These are phyloP conservation scores for Diaporthe australafricana DNA, from an alignment of 2,329 filamentous ascomycete species.

Conservation along the genomic window DNA sequence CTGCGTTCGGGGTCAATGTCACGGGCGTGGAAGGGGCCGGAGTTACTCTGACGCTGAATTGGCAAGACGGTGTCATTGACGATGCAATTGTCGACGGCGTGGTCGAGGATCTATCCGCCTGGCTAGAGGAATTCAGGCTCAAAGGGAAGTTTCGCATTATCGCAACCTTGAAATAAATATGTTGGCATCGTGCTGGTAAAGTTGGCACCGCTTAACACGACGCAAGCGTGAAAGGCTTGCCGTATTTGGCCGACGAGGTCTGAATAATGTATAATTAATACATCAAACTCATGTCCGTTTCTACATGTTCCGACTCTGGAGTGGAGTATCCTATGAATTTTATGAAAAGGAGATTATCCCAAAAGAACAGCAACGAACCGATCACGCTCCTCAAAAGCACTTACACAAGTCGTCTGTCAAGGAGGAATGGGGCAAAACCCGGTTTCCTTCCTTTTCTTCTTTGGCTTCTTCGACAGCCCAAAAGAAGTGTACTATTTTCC, in stretches of 20 bases:
- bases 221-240: no score
- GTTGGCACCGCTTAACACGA: not conserved
- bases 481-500: no score
- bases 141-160: conserved; percentile 41
- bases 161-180: not conserved
- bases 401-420: no score
- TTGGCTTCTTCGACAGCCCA: no score
- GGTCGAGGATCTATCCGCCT: conserved; percentile 50
- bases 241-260: not conserved
- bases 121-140: conserved; percentile 43
- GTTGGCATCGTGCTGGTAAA: not conserved
- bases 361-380: no score
- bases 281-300: no score
- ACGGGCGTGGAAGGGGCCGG: conserved; percentile 56
- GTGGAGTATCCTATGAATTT: no score
- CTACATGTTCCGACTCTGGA: no score
- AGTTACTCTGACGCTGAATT: conserved; percentile 58
- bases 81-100: conserved; percentile 51
- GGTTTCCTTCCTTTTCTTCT: no score
- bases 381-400: no score
- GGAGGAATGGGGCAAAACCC: no score
- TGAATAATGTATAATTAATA: not conserved
- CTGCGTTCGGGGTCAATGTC: conserved; percentile 58
- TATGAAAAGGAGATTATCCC: no score
- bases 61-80: conserved; percentile 59